These are phyloP conservation scores for Mortierella claussenii DNA, from an alignment of 192 early-diverging fungal genomes.

Conservation along the genomic window DNA sequence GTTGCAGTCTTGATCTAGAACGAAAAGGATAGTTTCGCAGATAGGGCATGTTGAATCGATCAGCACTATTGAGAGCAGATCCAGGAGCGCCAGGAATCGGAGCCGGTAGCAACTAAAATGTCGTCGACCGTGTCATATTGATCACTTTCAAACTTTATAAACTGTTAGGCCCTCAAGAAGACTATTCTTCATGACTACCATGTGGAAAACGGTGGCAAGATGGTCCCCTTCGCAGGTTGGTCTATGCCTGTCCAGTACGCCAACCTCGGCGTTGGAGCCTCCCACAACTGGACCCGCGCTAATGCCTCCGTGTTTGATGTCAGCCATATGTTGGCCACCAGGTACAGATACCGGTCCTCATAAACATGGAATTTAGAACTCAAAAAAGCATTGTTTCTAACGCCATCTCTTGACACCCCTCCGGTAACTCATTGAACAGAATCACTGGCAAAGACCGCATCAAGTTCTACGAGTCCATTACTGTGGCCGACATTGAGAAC, in stretches of 20 bases:
- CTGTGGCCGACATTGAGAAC: constrained; percentile 87
- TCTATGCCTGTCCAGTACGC: constrained; percentile 95
- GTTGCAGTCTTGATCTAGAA: no score
- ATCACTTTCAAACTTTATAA: no score
- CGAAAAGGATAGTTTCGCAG: no score
- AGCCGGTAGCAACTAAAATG: no score
- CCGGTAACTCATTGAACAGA: no score
- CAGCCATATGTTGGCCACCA: constrained; percentile 97
- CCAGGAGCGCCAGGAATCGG: no score
- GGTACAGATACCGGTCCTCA: constrained; percentile 56
- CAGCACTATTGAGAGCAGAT: no score
- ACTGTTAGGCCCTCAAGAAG: constrained; percentile 66
- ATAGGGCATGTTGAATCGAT: no score
- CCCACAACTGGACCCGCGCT: constrained; percentile 89
- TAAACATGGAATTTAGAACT: neutral
- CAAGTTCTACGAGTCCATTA: constrained; percentile 88
- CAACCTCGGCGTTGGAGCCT: constrained; percentile 85
- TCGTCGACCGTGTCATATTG: neutral
- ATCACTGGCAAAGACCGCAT: constrained; percentile 87
- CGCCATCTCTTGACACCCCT: no score
- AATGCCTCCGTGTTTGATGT: constrained; percentile 97
- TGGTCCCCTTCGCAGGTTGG: constrained; percentile 98
- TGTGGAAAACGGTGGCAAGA: constrained; percentile 91
- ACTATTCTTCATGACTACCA: constrained; percentile 95
- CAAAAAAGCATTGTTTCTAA: no score